phyloP scores from a whole-genome alignment of 371 early-diverging fungal species.

The Batkoa obscura region DNA sequence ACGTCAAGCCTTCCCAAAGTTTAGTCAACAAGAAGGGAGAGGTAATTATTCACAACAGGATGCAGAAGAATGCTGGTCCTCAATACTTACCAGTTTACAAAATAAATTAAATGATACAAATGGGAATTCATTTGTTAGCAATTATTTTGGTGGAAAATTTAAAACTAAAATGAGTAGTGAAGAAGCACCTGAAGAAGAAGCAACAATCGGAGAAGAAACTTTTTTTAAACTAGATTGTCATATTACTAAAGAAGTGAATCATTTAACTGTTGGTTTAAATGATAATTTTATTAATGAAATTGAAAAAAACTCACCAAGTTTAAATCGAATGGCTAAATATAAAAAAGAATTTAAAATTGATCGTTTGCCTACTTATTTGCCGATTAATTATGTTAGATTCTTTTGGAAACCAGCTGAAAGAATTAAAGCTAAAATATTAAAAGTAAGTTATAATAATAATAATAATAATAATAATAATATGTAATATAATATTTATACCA shows the following conservation, averaged over 20 bases:
- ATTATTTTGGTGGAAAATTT: slow-evolving; percentile 69
- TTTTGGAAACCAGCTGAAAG: slow-evolving; percentile 81
- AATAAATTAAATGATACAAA: slow-evolving; percentile 22
- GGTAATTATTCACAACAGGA: slow-evolving; percentile 83
- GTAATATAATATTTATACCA: no score
- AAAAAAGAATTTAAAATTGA: slow-evolving; percentile 51
- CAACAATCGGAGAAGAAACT: slow-evolving; percentile 31
- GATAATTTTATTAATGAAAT: slow-evolving; percentile 52
- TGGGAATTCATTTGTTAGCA: slow-evolving; percentile 39
- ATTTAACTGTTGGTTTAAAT: slow-evolving; percentile 37
- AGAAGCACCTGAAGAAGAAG: slow-evolving; percentile 52
- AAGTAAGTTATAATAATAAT: slow-evolving; percentile 11
- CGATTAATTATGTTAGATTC: slow-evolving; percentile 83
- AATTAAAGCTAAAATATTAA: slow-evolving; percentile 82
- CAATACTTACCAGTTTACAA: slow-evolving; percentile 38
- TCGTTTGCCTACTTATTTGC: slow-evolving; percentile 74
- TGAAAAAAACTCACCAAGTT: slow-evolving; percentile 71
- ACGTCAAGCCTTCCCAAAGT: slow-evolving; percentile 68
- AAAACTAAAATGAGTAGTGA: slow-evolving; percentile 42
- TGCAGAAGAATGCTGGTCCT: slow-evolving; percentile 94
- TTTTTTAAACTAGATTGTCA: slow-evolving; percentile 72
- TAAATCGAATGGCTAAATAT: slow-evolving; percentile 61
- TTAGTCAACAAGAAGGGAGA: slow-evolving; percentile 48
- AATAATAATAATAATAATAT: neutral
- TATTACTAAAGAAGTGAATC: slow-evolving; percentile 52